Evolutionary conservation across 2,329 filamentous ascomycete species (phyloP).

Genomic region (Knoxdaviesia capensis): DNA sequence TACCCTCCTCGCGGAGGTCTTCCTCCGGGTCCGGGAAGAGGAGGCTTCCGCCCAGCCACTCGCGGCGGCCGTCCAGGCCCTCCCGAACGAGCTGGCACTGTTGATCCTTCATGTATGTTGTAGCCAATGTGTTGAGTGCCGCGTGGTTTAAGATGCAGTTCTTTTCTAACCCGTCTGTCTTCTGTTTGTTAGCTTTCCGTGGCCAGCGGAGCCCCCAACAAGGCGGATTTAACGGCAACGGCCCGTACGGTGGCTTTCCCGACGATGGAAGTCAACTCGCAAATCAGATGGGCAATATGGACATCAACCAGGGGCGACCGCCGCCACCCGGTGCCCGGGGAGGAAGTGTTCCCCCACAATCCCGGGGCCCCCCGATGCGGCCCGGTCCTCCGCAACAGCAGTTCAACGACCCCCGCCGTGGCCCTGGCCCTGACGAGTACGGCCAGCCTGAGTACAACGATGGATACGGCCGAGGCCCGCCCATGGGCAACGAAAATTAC

Average conservation of each 20-base stretch:
- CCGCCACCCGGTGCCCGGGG: too few relatives aligned
- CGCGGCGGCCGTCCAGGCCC: constrained; percentile 1
- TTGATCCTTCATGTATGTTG: neutral
- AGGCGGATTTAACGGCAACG: constrained; percentile 1
- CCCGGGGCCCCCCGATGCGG: too few relatives aligned
- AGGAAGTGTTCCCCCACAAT: too few relatives aligned
- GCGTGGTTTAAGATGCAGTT: too few relatives aligned
- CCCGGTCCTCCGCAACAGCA: too few relatives aligned
- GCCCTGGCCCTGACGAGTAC: too few relatives aligned
- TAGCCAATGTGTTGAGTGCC: constrained; percentile 3
- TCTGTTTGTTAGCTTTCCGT: too few relatives aligned
- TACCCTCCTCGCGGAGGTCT: constrained; percentile 16
- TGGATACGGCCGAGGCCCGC: constrained; percentile 6
- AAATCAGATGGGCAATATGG: constrained; percentile 10
- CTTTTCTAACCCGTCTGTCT: too few relatives aligned
- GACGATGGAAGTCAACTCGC: too few relatives aligned
- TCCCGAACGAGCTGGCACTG: constrained; percentile 5
- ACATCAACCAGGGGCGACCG: constrained; percentile 4
- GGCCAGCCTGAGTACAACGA: too few relatives aligned
- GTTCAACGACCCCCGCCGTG: too few relatives aligned
- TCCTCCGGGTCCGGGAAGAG: constrained; percentile 2
- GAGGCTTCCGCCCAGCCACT: neutral
- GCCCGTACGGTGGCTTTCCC: constrained; percentile 2
- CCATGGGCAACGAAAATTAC: constrained; percentile 18
- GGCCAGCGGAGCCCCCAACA: neutral